Conservation (phyloP, 495 filamentous ascomycete species). For the Penicillium silybi region DNA sequence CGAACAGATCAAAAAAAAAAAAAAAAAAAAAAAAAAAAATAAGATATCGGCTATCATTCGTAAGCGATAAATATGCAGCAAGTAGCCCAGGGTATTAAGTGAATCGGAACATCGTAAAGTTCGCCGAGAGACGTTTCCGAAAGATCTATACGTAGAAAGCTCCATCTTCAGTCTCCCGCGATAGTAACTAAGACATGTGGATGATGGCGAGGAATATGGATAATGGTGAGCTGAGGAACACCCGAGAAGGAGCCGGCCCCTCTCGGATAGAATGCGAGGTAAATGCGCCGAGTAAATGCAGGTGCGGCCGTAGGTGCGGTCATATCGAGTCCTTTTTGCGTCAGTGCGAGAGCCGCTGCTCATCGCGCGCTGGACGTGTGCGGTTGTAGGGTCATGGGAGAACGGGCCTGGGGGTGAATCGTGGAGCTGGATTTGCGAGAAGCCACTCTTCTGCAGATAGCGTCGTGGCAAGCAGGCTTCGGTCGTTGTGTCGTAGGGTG, state of each 20-base stretch:
- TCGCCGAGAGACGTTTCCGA: slow-evolving; percentile 1
- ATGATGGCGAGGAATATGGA: slow-evolving; percentile 3
- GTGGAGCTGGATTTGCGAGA: slow-evolving; percentile 6
- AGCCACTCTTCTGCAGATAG: slow-evolving; percentile 18
- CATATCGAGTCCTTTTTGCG: slow-evolving; percentile 2
- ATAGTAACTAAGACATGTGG: background rate
- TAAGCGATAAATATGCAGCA: slow-evolving; percentile 1
- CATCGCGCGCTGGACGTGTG: slow-evolving; percentile 14
- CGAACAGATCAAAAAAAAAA: background rate
- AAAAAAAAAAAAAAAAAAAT: background rate
- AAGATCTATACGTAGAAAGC: slow-evolving; percentile 9
- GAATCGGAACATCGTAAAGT: background rate
- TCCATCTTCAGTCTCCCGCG: background rate
- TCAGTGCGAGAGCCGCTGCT: background rate
- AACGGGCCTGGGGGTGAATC: slow-evolving; percentile 10
- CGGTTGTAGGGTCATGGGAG: slow-evolving; percentile 12
- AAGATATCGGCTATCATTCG: background rate
- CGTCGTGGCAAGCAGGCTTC: slow-evolving; percentile 11
- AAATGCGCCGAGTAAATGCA: slow-evolving; percentile 24
- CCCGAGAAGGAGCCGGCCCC: slow-evolving; percentile 20
- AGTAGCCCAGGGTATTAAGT: slow-evolving; percentile 20
- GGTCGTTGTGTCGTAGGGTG: slow-evolving; percentile 8
- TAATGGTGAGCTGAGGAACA: background rate
- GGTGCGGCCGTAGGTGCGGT: background rate
- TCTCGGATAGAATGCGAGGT: slow-evolving; percentile 10